Base-by-base conservation (phyloP, 208 protist species). In the Leptomonas pyrrhocoris region DNA sequence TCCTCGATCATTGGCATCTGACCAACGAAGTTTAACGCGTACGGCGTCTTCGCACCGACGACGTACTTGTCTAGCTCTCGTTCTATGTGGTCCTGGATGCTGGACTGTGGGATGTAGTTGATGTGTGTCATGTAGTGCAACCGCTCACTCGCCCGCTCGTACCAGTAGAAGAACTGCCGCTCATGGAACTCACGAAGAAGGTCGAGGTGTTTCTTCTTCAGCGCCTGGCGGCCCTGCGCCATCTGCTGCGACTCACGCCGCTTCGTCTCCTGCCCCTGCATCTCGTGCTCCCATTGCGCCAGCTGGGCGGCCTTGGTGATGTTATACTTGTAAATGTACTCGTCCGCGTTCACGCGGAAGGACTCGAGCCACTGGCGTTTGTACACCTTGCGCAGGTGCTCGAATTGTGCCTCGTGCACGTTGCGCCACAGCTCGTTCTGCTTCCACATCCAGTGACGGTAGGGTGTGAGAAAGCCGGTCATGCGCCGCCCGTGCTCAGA, bases 321-420 rank as follows among this genome's bases (percentile, higher is more conserved):
- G 78, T 94, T 95, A 79, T 97, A 97, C 81, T 95, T 95, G 82
- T 94, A 93, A 49, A 97, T 94, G 80, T 97, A 97, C 80, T 97
- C 90, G 71, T 97, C 90, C 16, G 90, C 89, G 67, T 97, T 97
- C 40, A 97, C 90, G 50, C 93, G 85, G 53, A 95, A 97, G 6
- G 90, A 93, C 74, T 97, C 93, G 18, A 94, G 79, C 90, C 93
- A 97, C 73, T 97, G 93, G 1, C 93, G 81, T 74, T 94, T 94
- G 82, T 97, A 96, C 31, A 97, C 87, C 69, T 85, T 87, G n/a
- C 93, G 83, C 42, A 97, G 77, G 73, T 97, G 90, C 79, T 97
- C 93, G 70, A 97, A 95, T 81, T 97, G 93, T 2, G 89, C 87
- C 81, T 97, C 90, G 73, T 97, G 90, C 38, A 97, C 89, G 58